These are phyloP conservation scores for Ogataea henricii DNA, from an alignment of 805 yeast genomes.

Conservation along the genomic window DNA sequence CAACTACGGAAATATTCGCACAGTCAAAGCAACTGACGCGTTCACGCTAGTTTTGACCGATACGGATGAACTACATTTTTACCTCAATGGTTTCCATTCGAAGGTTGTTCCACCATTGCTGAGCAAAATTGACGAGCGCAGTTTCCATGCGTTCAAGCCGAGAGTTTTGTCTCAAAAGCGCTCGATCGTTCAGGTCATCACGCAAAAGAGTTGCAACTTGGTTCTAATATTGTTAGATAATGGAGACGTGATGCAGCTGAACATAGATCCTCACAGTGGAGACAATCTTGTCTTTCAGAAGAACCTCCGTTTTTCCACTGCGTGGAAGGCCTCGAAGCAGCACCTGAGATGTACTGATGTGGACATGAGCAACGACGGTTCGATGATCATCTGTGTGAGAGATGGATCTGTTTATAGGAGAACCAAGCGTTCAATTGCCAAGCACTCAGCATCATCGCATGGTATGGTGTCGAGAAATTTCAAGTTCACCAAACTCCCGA, in stretches of 20 bases:
- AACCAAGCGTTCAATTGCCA: constrained; percentile 37
- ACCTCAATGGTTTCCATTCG: constrained; percentile 57
- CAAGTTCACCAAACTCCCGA: constrained; percentile 57
- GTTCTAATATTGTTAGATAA: constrained; percentile 55
- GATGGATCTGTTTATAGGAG: constrained; percentile 67
- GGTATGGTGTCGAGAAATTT: constrained; percentile 31
- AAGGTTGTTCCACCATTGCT: constrained; percentile 41
- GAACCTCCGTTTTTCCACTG: constrained; percentile 44
- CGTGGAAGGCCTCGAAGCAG: constrained; percentile 66
- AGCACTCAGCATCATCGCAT: constrained; percentile 29
- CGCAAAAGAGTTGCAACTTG: constrained; percentile 42
- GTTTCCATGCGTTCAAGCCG: constrained; percentile 58
- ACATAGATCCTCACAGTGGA: constrained; percentile 24
- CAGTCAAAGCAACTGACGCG: constrained; percentile 64
- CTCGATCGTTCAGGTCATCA: constrained; percentile 34
- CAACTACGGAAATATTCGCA: constrained; percentile 49
- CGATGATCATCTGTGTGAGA: constrained; percentile 63
- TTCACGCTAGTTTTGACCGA: constrained; percentile 66
- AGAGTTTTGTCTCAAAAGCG: constrained; percentile 45
- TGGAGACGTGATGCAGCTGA: constrained; percentile 56
- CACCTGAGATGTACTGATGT: constrained; percentile 65
- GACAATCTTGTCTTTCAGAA: constrained; percentile 42
- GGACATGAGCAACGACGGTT: constrained; percentile 68
- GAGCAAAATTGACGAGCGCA: constrained; percentile 40
- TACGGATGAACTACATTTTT: constrained; percentile 62